phyloP scores from a whole-genome alignment of 352 stramenopile genomes.

The Phytophthora uliginosa region DNA sequence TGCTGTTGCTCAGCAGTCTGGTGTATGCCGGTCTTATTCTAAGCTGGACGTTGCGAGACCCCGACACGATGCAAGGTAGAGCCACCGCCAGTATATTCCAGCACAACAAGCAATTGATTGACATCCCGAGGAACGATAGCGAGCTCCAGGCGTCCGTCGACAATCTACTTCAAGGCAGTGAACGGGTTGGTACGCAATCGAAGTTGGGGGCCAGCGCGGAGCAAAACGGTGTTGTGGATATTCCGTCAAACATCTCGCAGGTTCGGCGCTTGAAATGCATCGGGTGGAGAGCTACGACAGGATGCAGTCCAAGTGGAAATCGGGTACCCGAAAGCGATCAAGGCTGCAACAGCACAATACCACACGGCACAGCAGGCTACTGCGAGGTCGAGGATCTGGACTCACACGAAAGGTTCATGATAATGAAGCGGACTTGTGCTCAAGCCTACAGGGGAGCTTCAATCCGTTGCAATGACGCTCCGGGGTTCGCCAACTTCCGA shows the following conservation, averaged over 20 bases:
- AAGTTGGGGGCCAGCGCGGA: not conserved
- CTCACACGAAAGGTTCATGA: slow-evolving; percentile 36
- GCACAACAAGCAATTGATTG: not conserved
- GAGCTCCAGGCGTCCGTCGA: not conserved
- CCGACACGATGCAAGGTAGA: not conserved
- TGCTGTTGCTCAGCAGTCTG: slow-evolving; percentile 17
- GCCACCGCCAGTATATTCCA: not conserved
- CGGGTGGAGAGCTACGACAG: slow-evolving; percentile 23
- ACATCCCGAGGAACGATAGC: not conserved
- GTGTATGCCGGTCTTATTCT: slow-evolving; percentile 16
- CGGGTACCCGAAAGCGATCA: slow-evolving; percentile 22
- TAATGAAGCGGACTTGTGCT: slow-evolving; percentile 44
- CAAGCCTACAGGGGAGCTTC: slow-evolving; percentile 23
- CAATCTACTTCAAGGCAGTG: slow-evolving; percentile 3
- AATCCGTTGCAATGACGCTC: slow-evolving; percentile 49
- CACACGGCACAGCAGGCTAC: slow-evolving; percentile 22
- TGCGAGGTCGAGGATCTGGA: slow-evolving; percentile 30
- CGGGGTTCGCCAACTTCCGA: slow-evolving; percentile 50
- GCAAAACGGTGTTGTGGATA: not conserved
- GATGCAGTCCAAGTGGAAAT: slow-evolving; percentile 21
- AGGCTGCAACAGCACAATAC: slow-evolving; percentile 25
- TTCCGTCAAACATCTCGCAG: slow-evolving; percentile 25
- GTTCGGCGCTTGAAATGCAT: slow-evolving; percentile 21
- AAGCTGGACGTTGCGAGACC: slow-evolving; percentile 13
- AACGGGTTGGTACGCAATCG: not conserved